Percentiles rank a stretch among this genome's conserved stretches.
Evolutionary conservation across 208 protist species (phyloP).

Genomic region (Borovskyia barvae): DNA sequence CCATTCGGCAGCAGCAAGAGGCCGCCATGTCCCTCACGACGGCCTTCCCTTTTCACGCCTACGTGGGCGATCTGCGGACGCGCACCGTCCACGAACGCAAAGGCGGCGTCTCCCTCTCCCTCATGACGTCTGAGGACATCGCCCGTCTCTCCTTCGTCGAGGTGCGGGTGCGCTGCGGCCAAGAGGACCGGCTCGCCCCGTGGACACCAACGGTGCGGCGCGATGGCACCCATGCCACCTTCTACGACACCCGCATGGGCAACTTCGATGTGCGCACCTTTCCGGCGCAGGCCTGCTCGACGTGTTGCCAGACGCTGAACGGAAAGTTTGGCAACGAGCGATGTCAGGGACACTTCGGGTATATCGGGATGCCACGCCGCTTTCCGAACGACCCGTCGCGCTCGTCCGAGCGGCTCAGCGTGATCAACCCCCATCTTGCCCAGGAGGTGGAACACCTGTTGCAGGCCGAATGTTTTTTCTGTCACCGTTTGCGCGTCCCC

Average conservation of each 20-base stretch:
- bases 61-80: constrained; percentile 79
- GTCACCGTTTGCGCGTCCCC: constrained; percentile 71
- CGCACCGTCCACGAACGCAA: constrained; percentile 62
- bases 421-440: constrained; percentile 82
- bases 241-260: constrained; percentile 90
- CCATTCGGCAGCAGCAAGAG: not conserved
- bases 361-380: constrained; percentile 77
- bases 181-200: constrained; percentile 51
- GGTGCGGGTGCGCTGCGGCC: constrained; percentile 64
- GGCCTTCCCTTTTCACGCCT: constrained; percentile 82
- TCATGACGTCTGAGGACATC: constrained; percentile 84
- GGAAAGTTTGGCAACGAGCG: constrained; percentile 81
- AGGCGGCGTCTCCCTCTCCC: constrained; percentile 71
- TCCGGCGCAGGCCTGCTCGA: constrained; percentile 76
- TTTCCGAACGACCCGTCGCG: constrained; percentile 50
- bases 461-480: constrained; percentile 88
- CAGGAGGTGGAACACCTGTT: constrained; percentile 77
- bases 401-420: constrained; percentile 40
- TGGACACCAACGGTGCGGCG: constrained; percentile 23
- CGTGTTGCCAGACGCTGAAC: constrained; percentile 57
- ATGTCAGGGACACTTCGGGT: constrained; percentile 88
- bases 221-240: constrained; percentile 51
- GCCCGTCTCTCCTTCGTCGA: constrained; percentile 75
- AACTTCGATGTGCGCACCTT: constrained; percentile 84
- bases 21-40: constrained; percentile 83